Evolutionary conservation across 805 yeast genomes (phyloP).

Genomic region (Candida argentea): DNA sequence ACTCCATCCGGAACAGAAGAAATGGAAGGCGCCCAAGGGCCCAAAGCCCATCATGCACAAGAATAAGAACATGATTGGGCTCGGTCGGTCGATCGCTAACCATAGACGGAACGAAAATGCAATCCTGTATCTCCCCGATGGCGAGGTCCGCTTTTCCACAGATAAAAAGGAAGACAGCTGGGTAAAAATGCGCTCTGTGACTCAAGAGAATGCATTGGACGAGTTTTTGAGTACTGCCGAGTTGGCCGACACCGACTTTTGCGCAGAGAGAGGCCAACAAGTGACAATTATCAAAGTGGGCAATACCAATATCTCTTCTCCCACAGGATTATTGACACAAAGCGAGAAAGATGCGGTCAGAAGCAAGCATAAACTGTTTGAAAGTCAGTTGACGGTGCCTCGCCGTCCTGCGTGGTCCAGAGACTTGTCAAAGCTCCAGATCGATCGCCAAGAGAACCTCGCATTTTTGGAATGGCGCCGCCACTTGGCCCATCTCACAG

Average conservation of each 20-base stretch:
- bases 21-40: constrained; percentile 85
- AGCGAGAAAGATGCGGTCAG: constrained; percentile 58
- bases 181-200: constrained; percentile 87
- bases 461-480: constrained; percentile 94
- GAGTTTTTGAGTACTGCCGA: constrained; percentile 94
- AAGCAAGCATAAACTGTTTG: constrained; percentile 56
- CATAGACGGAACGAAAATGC: constrained; percentile 61
- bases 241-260: constrained; percentile 90
- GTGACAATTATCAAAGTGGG: constrained; percentile 79
- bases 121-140: constrained; percentile 68
- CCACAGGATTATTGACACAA: constrained; percentile 42
- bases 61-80: constrained; percentile 74
- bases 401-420: constrained; percentile 84
- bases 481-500: constrained; percentile 74
- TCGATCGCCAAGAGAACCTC: constrained; percentile 80
- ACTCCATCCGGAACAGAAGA: constrained; percentile 43
- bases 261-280: constrained; percentile 78
- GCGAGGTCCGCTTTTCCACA: constrained; percentile 83
- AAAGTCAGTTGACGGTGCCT: constrained; percentile 72
- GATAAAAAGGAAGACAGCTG: constrained; percentile 76
- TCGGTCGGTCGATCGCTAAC: constrained; percentile 76
- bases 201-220: constrained; percentile 89
- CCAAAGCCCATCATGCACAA: constrained; percentile 84
- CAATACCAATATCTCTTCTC: constrained; percentile 30
- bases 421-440: constrained; percentile 58